Conservation (phyloP, 805 yeast genomes). For the Suhomyces pyralidae region DNA sequence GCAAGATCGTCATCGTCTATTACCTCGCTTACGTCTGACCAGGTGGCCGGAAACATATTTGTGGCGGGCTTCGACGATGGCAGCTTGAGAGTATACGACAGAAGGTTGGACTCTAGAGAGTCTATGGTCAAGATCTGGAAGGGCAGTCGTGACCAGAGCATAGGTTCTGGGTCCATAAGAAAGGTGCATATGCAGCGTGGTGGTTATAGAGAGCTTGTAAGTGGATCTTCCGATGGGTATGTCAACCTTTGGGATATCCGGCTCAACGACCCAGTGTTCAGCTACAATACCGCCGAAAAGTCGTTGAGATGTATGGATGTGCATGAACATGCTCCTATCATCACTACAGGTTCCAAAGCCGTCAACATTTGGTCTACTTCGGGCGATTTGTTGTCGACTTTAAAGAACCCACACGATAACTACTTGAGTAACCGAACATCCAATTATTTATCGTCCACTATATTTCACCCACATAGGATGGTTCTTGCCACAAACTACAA, state of each 20-base stretch:
- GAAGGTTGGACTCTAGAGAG: conserved; percentile 79
- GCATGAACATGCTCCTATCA: conserved; percentile 95
- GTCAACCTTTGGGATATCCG: conserved; percentile 92
- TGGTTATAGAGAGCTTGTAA: conserved; percentile 83
- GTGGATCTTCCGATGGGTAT: conserved; percentile 79
- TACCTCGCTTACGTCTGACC: conserved; percentile 88
- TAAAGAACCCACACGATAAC: conserved; percentile 48
- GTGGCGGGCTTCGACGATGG: conserved; percentile 94
- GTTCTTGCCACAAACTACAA: conserved; percentile 81
- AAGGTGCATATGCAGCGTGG: conserved; percentile 96
- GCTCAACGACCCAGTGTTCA: conserved; percentile 61
- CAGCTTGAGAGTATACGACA: conserved; percentile 82
- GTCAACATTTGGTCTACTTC: conserved; percentile 82
- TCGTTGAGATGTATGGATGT: conserved; percentile 65
- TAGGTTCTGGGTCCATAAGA: conserved; percentile 53
- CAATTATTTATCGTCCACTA: conserved; percentile 59
- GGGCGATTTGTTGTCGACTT: conserved; percentile 67
- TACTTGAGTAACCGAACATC: conserved; percentile 46
- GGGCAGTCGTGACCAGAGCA: conserved; percentile 20
- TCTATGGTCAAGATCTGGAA: conserved; percentile 85
- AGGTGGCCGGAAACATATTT: conserved; percentile 86
- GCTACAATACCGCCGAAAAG: conserved; percentile 53
- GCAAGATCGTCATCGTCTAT: conserved; percentile 88
- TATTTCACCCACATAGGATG: conserved; percentile 94
- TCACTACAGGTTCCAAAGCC: conserved; percentile 81